Evolutionary conservation across 331 rosid genomes (phyloP).

Genomic region (Phaseolus coccineus): DNA sequence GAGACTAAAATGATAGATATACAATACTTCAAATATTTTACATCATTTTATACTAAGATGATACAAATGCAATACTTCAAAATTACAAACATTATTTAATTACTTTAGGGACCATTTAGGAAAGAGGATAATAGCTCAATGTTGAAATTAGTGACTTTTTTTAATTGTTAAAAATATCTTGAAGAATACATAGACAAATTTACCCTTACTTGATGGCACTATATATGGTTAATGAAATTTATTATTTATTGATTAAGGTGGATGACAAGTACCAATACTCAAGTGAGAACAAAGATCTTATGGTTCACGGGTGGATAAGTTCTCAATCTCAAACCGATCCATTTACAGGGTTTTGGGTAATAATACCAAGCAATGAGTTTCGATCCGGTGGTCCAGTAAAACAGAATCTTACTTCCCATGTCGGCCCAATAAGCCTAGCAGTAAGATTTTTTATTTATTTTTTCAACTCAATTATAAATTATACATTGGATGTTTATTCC

Average conservation of each 20-base stretch:
- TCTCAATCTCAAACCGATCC: slow-evolving; percentile 40
- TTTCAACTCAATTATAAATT: no score
- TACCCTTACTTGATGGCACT: neutral
- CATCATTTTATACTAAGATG: no score
- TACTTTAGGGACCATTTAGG: no score
- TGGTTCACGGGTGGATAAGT: slow-evolving; percentile 89
- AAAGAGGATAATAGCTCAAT: no score
- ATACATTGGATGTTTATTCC: no score
- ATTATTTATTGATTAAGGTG: slow-evolving; percentile 58
- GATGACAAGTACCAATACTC: slow-evolving; percentile 95
- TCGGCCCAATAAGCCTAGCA: slow-evolving; percentile 75
- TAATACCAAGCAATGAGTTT: slow-evolving; percentile 76
- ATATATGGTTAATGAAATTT: neutral
- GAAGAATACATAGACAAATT: no score
- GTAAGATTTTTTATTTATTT: slow-evolving; percentile 49
- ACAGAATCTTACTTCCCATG: slow-evolving; percentile 87
- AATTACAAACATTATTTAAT: no score
- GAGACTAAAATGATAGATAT: no score
- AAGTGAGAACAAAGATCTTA: slow-evolving; percentile 62
- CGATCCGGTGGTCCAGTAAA: slow-evolving; percentile 82
- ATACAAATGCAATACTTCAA: no score
- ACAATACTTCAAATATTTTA: no score
- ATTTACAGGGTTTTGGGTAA: slow-evolving; percentile 74
- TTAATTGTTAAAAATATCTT: no score
- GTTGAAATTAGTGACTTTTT: no score